These are phyloP conservation scores for Gonium pectorale DNA, from an alignment of 139 green algal species.

Conservation along the genomic window DNA sequence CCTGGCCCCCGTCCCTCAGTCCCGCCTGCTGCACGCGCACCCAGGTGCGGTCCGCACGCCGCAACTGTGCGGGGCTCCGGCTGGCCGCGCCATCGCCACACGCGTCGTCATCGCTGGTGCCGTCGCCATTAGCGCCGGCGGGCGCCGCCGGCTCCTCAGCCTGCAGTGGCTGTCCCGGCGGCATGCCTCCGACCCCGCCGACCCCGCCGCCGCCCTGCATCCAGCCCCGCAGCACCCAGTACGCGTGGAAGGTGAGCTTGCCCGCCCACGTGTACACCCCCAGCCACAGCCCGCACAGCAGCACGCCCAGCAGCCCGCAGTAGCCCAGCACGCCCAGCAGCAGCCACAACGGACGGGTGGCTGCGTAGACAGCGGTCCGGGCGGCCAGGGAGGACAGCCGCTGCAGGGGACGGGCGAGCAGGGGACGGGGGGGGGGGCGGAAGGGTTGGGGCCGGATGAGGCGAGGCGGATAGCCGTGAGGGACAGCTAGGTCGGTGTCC, in stretches of 20 bases:
- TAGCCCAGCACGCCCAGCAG: not conserved
- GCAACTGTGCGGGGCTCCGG: no score
- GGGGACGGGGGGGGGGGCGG: not conserved
- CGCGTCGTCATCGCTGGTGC: no score
- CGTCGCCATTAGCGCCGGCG: no score
- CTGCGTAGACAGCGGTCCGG: not conserved
- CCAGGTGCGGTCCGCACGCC: not conserved
- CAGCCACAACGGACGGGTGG: constrained; percentile 5
- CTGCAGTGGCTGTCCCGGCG: no score
- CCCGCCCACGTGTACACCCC: constrained; percentile 2
- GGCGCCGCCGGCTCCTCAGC: no score
- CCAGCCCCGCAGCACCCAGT: constrained; percentile 26
- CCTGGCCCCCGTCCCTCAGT: constrained; percentile 5
- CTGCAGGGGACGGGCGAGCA: not conserved
- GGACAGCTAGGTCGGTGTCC: no score
- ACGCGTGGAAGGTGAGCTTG: not conserved
- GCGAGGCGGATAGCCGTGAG: no score
- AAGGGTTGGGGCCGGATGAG: no score
- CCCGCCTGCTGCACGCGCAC: constrained; percentile 7
- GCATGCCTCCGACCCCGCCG: not conserved
- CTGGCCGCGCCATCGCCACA: no score
- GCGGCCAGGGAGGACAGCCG: no score
- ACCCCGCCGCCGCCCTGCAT: not conserved
- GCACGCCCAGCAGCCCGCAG: not conserved
- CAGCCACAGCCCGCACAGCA: not conserved